Evolutionary conservation across 805 yeast genomes (phyloP), one percentile per base, ranked within the genome.

Genomic region (Middelhovenomyces tepae): DNA sequence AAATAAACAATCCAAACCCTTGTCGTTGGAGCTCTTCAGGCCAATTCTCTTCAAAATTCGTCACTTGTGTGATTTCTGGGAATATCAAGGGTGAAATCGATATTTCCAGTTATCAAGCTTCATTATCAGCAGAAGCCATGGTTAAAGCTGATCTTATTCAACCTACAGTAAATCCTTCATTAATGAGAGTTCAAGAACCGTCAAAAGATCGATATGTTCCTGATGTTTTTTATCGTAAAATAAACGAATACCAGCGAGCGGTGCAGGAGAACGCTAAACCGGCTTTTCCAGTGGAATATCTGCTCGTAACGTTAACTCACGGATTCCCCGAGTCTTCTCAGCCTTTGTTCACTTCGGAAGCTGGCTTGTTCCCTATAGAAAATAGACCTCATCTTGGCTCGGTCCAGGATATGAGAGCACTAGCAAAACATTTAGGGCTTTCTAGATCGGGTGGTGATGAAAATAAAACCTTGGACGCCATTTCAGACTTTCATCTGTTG

Each of bases 11-110:
- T 48, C 82, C 85, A 13, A 80, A 78, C 51, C 50, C 59, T 11
- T 67, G 83, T 24, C 73, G 72, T 46, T 78, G 75, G 68, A 67
- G 81, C 17, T 72, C 68, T 18, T 56, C 69, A 7, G 83, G 85
- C 2, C 46, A 51, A 17, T 91, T 72, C 53, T 81, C 95, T 10
- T 86, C 96, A 6, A 84, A 85, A 51, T 91, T 85, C 53, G 89
- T 87, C 13, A 89, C 97, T 1, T 87, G 96, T 60, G 89, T 86
- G 15, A 68, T 91, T 2, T 73, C 93, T 1, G 99, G 99, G n/a
- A 93, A 94, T 43, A 52, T 67, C 9, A 59, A 74, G 31, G 91
- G 93, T 15, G 94, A 89, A 41, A 89, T 91, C 50, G 98, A 89
- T 50, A 81, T 94, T 3, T 65, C 81, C 11, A 73, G 93, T 24